Conservation (phyloP, 345 rosid genomes). For the Bruguiera sexangula region DNA sequence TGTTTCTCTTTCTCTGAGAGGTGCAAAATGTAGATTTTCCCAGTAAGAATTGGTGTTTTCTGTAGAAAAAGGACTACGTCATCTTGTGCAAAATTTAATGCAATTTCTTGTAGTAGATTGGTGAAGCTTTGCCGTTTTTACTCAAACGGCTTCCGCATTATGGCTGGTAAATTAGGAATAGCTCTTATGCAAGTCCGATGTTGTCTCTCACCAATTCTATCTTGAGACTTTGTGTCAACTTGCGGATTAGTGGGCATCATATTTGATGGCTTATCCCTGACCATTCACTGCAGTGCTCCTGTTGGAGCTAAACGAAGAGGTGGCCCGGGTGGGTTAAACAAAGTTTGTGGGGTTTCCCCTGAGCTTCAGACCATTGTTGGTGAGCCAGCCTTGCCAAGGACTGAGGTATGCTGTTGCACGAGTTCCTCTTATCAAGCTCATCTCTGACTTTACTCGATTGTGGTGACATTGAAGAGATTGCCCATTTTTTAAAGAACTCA, state of each 20-base stretch:
- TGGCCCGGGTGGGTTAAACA: slow-evolving; percentile 92
- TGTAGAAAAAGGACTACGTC: too few relatives aligned
- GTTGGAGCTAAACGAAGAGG: slow-evolving; percentile 83
- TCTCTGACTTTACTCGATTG: neutral
- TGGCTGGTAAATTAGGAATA: too few relatives aligned
- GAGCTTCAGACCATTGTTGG: slow-evolving; percentile 91
- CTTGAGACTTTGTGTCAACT: neutral
- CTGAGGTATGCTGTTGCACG: slow-evolving; percentile 48
- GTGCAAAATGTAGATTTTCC: neutral
- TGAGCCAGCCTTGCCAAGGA: slow-evolving; percentile 91
- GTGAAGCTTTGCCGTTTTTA: too few relatives aligned
- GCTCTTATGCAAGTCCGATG: too few relatives aligned
- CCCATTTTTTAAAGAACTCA: slow-evolving; percentile 8
- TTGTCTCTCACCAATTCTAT: neutral
- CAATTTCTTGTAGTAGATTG: too few relatives aligned
- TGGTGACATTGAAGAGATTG: neutral
- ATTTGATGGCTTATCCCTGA: neutral
- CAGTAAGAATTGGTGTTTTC: neutral
- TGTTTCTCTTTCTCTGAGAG: too few relatives aligned
- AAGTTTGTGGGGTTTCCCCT: slow-evolving; percentile 90
- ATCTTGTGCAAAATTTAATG: too few relatives aligned
- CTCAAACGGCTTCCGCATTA: too few relatives aligned
- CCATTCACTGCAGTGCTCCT: slow-evolving; percentile 52
- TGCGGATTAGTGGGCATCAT: neutral
- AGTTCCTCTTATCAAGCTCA: neutral